These are phyloP conservation scores for Flagelloscypha sp. DNA, from an alignment of 768 basidiomycete genomes.

Conservation along the genomic window DNA sequence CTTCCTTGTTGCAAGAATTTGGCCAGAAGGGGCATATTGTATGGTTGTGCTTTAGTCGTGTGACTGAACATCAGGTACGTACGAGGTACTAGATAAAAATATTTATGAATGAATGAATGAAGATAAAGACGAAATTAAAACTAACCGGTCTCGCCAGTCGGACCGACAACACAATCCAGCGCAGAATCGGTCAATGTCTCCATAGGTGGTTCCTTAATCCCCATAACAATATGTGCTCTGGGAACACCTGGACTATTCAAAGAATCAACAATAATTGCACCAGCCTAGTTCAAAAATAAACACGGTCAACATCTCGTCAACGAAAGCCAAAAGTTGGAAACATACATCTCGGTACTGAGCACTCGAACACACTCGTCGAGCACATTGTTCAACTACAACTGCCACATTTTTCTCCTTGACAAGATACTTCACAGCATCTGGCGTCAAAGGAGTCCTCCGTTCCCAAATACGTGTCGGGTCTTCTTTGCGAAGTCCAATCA, in stretches of 20 bases:
- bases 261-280: slow-evolving; percentile 64
- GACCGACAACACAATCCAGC: slow-evolving; percentile 8
- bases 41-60: slow-evolving; percentile 78
- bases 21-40: slow-evolving; percentile 74
- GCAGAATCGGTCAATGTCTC: slow-evolving; percentile 32
- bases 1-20: slow-evolving; percentile 40
- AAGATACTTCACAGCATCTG: slow-evolving; percentile 58
- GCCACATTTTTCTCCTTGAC: slow-evolving; percentile 45
- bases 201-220: slow-evolving; percentile 84
- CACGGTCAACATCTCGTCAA: slow-evolving; percentile 7
- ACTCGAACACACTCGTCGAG: slow-evolving; percentile 62
- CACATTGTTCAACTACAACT: slow-evolving; percentile 72
- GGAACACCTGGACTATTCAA: slow-evolving; percentile 42
- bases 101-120: too few relatives aligned
- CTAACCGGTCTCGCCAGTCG: too few relatives aligned
- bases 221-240: slow-evolving; percentile 67
- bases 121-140: too few relatives aligned
- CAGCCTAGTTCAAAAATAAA: slow-evolving; percentile 50
- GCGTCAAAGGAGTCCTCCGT: slow-evolving; percentile 75
- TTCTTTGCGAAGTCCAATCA: slow-evolving; percentile 67
- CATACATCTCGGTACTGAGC: slow-evolving; percentile 60
- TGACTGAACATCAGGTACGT: slow-evolving; percentile 92
- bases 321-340: slow-evolving; percentile 1
- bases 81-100: slow-evolving; percentile 39
- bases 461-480: slow-evolving; percentile 82